Percentiles rank a stretch among this genome's conserved stretches.
phyloP scores from a whole-genome alignment of 148 eudicot genomes.

The Tetragonia tetragonoides region DNA sequence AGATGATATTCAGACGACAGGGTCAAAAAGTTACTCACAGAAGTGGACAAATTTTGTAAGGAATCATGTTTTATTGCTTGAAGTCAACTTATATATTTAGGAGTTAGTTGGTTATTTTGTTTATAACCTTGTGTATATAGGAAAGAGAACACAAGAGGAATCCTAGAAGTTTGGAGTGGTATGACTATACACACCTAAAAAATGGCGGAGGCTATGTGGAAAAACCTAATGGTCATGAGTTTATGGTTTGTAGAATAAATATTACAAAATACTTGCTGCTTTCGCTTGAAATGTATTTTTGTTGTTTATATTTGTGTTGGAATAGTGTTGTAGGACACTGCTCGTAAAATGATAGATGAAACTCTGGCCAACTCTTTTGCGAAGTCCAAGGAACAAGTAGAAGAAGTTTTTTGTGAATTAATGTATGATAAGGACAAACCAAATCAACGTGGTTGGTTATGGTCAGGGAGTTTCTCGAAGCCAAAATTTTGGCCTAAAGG shows the following conservation, averaged over 20 bases:
- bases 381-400: neutral
- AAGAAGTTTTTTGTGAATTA: neutral
- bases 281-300: no score
- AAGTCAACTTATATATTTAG: no score
- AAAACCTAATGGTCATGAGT: no score
- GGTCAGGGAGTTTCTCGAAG: neutral
- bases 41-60: neutral
- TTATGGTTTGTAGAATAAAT: no score
- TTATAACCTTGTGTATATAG: neutral
- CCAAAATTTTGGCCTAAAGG: no score
- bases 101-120: neutral
- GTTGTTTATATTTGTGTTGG: no score
- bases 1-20: neutral
- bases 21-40: neutral
- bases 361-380: neutral
- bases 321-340: neutral
- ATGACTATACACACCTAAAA: neutral
- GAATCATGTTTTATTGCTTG: neutral
- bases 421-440: no score
- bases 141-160: neutral
- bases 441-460: neutral
- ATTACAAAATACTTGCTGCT: no score
- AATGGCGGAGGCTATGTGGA: neutral
- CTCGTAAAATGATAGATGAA: neutral
- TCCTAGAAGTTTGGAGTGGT: neutral